These are phyloP conservation scores for Ogataea siamensis DNA, from an alignment of 805 yeast genomes.

Conservation along the genomic window DNA sequence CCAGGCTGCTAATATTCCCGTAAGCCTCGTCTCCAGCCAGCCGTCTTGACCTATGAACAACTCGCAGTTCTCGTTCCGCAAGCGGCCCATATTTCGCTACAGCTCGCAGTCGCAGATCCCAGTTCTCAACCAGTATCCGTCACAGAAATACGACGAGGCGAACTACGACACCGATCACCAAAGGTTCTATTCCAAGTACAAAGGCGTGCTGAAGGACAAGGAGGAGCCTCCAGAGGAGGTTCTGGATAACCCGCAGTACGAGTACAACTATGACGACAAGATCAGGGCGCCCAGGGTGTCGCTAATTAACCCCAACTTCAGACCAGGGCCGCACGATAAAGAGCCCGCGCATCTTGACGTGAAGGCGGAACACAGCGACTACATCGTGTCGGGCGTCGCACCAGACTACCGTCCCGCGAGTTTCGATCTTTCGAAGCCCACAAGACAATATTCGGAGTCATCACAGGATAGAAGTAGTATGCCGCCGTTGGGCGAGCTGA, in stretches of 20 bases:
- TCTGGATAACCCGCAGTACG: conserved; percentile 29
- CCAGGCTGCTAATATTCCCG: neutral
- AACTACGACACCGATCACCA: conserved; percentile 32
- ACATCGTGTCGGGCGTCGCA: conserved; percentile 1
- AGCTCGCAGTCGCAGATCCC: conserved; percentile 30
- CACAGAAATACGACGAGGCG: conserved; percentile 31
- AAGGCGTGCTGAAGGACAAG: conserved; percentile 32
- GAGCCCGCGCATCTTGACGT: conserved; percentile 8
- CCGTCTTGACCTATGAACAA: conserved; percentile 5
- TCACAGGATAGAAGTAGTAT: conserved; percentile 13
- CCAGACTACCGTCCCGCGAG: conserved; percentile 43
- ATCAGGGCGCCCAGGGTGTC: conserved; percentile 56
- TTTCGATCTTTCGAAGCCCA: conserved; percentile 43
- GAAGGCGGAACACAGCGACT: neutral
- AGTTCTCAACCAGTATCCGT: conserved; percentile 29
- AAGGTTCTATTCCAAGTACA: conserved; percentile 30
- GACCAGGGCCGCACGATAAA: conserved; percentile 1
- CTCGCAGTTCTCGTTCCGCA: conserved; percentile 31
- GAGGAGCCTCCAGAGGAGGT: conserved; percentile 30
- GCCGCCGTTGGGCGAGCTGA: conserved; percentile 6
- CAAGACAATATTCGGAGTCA: conserved; percentile 34
- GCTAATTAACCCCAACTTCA: conserved; percentile 23
- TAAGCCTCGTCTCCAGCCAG: neutral
- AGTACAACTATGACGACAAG: conserved; percentile 50
- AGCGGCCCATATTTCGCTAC: conserved; percentile 26